Percentiles rank a stretch among this genome's conserved stretches.
phyloP scores from a whole-genome alignment of 352 stramenopile genomes.

The Achlya hypogyna region DNA sequence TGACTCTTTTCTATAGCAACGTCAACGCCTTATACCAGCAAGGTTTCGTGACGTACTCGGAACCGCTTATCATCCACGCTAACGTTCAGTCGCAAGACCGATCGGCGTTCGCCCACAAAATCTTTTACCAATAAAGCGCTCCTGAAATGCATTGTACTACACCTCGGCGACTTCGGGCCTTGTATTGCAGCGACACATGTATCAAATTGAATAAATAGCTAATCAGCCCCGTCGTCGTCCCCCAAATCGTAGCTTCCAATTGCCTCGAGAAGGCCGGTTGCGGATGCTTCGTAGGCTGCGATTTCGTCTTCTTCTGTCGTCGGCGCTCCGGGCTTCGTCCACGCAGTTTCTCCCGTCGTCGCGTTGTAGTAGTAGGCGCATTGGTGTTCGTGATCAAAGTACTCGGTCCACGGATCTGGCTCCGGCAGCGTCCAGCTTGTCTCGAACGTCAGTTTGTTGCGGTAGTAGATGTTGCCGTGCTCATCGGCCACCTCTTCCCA shows the following conservation, averaged over 20 bases:
- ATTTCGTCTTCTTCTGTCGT: neutral
- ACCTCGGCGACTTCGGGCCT: too few relatives aligned
- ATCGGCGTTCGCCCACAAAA: constrained; percentile 1
- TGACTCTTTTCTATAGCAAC: neutral
- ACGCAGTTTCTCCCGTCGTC: constrained; percentile 31
- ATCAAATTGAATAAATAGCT: neutral
- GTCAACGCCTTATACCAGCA: constrained; percentile 19
- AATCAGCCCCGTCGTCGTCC: neutral
- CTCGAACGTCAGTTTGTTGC: constrained; percentile 44
- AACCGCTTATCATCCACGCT: constrained; percentile 16
- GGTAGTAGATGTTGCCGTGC: constrained; percentile 61
- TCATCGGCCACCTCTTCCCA: constrained; percentile 73
- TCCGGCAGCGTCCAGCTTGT: constrained; percentile 47
- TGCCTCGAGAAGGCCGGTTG: neutral
- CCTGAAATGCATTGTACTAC: too few relatives aligned
- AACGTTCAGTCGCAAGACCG: neutral
- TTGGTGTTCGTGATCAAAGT: constrained; percentile 7
- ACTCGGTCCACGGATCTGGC: constrained; percentile 4
- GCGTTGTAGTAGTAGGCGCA: constrained; percentile 38
- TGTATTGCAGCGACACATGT: neutral
- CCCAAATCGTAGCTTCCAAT: neutral
- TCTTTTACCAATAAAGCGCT: constrained; percentile 21
- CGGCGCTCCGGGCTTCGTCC: constrained; percentile 15
- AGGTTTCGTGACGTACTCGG: constrained; percentile 21
- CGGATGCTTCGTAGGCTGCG: neutral